Percentiles rank a stretch among this genome's conserved stretches.
Conservation (phyloP, 139 green algal genomes). For the Penium margaritaceum region DNA sequence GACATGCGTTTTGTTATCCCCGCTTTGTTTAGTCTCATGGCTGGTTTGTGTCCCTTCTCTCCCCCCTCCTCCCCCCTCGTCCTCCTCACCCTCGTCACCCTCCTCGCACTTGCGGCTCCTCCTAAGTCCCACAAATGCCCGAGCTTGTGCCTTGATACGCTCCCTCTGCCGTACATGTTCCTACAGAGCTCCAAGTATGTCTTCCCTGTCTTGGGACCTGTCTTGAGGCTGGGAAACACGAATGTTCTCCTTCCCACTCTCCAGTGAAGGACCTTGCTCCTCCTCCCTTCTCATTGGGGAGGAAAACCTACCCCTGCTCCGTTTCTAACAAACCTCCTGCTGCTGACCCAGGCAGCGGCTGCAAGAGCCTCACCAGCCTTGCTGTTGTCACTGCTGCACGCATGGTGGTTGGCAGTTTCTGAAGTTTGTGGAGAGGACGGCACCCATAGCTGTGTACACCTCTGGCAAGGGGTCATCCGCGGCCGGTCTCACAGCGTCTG, state of each 20-base stretch:
- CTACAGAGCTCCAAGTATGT: no score
- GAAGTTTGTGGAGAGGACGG: slow-evolving; percentile 59
- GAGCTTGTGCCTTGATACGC: no score
- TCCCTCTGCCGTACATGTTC: no score
- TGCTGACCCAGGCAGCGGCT: not conserved
- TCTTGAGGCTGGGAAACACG: no score
- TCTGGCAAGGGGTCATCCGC: slow-evolving; percentile 91
- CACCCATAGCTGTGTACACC: slow-evolving; percentile 83
- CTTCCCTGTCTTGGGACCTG: no score
- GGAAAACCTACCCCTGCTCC: no score
- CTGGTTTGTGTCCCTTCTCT: not conserved
- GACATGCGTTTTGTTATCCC: no score
- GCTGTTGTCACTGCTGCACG: not conserved
- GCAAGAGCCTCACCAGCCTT: not conserved
- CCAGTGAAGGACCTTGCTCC: no score
- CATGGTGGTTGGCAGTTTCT: slow-evolving; percentile 46
- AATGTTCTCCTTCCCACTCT: no score
- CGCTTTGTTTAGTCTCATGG: not conserved
- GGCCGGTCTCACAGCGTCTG: slow-evolving; percentile 88
- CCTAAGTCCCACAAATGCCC: no score
- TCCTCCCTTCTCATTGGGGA: no score
- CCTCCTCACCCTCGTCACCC: not conserved
- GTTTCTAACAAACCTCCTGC: no score
- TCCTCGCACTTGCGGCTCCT: not conserved
- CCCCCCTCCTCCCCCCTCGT: not conserved